Base-by-base conservation (phyloP, 345 rosid genomes). In the Hirschfeldia incana region DNA sequence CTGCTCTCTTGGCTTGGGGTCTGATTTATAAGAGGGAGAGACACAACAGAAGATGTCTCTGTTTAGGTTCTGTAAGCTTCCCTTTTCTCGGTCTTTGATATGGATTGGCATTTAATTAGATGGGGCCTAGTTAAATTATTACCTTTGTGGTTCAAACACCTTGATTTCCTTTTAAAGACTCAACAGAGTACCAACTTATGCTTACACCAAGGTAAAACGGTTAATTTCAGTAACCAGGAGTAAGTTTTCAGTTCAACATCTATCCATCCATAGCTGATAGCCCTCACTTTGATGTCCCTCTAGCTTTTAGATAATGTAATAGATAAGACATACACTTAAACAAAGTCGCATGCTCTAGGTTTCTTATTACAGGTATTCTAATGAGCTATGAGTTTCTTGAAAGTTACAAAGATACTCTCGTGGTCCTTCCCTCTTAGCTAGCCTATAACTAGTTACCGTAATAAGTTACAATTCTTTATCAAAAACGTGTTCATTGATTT, bases 41-140 rank as follows among this genome's bases (percentile, higher is more conserved):
- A 71, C 80, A 76, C 64, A 76, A 65, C 73, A 70, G 67, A 76
- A 66, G 73, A 76, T 76, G 80, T 76, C 69, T 70, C 53, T 69
- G 70, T 73, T 34, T 73, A 74, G 75, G 69, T 71, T 65, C 72
- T 79, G 70, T 68, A 58, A 73, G 73, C 58, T 34, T 66, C 70
- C 68, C 58, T 69, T 67, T 62, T 74, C 74, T 26, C 57, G 65
- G 78, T 79, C 78, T 69, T 33, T 75, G 76, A 80, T 42, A 75
- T 69, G 72, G 80, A 80, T 65, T 70, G 76, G 80, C 76, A 80
- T 80, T 80, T 49, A 80, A 70, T 76, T n/a, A 34, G 62, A 80
- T 80, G 83, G 83, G 83, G 49, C 73, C 76, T 3, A 58, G 68
- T 55, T 33, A 5, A 6, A 57, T 75, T 70, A 80, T 75, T 75